phyloP scores from a whole-genome alignment of 2,329 filamentous ascomycete species.

The Penicillium griseofulvum region DNA sequence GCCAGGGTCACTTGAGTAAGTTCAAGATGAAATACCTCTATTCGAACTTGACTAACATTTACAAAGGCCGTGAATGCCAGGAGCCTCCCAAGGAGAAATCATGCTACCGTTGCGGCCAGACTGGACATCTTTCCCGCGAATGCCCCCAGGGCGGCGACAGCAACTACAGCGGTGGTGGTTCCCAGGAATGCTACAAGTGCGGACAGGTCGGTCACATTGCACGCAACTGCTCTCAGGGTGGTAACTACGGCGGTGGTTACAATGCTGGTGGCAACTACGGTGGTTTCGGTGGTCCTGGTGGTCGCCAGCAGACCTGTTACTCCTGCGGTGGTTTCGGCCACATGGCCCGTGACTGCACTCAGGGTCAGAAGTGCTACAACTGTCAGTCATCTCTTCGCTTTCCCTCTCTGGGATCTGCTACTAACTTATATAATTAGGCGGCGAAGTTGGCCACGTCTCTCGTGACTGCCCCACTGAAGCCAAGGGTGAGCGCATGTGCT shows the following conservation, averaged over 20 bases:
- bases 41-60: constrained; percentile 15
- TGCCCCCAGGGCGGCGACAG: constrained; percentile 48
- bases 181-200: constrained; percentile 95
- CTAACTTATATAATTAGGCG: constrained; percentile 46
- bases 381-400: constrained; percentile 55
- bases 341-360: constrained; percentile 97
- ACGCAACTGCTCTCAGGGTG: constrained; percentile 58
- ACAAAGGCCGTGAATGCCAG: constrained; percentile 79
- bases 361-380: constrained; percentile 99
- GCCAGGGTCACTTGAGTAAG: constrained; percentile 75
- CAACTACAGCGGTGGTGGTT: constrained; percentile 48
- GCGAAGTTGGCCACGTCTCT: constrained; percentile 89
- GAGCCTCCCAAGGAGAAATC: constrained; percentile 81
- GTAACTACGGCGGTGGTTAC: constrained; percentile 50
- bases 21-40: constrained; percentile 19
- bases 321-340: constrained; percentile 96
- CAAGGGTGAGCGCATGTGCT: constrained; percentile 91
- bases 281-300: constrained; percentile 50
- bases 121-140: constrained; percentile 90
- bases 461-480: constrained; percentile 95
- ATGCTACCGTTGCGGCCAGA: constrained; percentile 65
- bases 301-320: constrained; percentile 84
- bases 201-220: constrained; percentile 95
- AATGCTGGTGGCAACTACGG: constrained; percentile 46
- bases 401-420: neutral